A percentile compares a stretch with the other conserved stretches of the same genome.
phyloP scores from a whole-genome alignment of 2,329 filamentous ascomycete genomes.

The Talaromyces pinophilus region DNA sequence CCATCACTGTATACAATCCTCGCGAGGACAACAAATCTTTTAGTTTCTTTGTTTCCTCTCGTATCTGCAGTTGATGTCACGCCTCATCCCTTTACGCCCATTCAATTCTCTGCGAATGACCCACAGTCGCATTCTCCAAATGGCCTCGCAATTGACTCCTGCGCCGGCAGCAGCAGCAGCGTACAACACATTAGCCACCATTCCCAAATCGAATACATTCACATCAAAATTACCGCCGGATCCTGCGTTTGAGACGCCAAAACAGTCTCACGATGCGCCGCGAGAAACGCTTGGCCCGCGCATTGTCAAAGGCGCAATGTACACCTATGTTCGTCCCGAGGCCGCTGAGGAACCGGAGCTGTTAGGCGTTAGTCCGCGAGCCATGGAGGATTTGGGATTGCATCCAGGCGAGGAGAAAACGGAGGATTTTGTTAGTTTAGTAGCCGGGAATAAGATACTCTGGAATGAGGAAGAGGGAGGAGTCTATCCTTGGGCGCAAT shows the following conservation, averaged over 20 bases:
- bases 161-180: conserved; percentile 26
- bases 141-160: conserved; percentile 47
- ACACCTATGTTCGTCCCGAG: conserved; percentile 87
- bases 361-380: conserved; percentile 75
- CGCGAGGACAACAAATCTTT: neutral
- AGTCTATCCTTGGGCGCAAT: conserved; percentile 98
- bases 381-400: conserved; percentile 79
- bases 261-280: conserved; percentile 76
- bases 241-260: conserved; percentile 73
- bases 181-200: conserved; percentile 45
- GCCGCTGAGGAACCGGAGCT: conserved; percentile 71
- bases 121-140: conserved; percentile 44
- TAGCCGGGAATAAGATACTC: conserved; percentile 79
- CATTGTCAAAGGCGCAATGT: conserved; percentile 80
- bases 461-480: conserved; percentile 72
- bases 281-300: conserved; percentile 76
- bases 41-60: neutral
- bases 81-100: conserved; percentile 1
- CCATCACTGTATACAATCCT: neutral
- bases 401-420: conserved; percentile 66
- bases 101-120: conserved; percentile 25
- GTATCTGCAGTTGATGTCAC: conserved; percentile 5
- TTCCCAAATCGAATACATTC: conserved; percentile 67
- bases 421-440: conserved; percentile 72
- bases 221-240: conserved; percentile 73